Conservation (phyloP, 179 eudicot species). For the Heliamphora pulchella region DNA sequence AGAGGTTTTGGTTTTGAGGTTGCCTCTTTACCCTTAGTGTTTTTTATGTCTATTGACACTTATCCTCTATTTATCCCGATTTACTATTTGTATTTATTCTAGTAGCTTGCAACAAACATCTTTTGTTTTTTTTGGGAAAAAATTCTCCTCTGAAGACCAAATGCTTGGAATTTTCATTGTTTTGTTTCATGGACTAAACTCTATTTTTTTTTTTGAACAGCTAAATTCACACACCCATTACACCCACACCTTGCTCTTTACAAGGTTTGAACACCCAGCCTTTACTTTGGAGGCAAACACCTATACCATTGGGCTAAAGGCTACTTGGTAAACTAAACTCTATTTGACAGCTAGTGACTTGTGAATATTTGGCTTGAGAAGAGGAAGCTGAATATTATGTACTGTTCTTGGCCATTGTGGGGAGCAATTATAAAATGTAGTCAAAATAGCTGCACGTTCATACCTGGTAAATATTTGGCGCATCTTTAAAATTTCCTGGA, state of each 20-base stretch:
- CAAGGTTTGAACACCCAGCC: too few relatives aligned
- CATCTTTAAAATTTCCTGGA: too few relatives aligned
- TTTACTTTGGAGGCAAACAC: too few relatives aligned
- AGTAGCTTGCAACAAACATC: neutral
- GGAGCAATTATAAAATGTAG: neutral
- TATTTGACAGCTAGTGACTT: too few relatives aligned
- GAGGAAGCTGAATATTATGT: neutral
- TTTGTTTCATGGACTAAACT: neutral
- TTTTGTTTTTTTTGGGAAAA: neutral
- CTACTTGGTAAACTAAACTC: too few relatives aligned
- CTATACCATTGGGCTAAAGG: too few relatives aligned
- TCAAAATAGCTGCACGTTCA: too few relatives aligned
- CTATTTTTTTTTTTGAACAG: neutral
- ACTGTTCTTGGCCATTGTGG: neutral
- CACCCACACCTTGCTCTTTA: too few relatives aligned
- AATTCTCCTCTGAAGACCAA: neutral
- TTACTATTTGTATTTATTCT: neutral
- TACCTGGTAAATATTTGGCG: too few relatives aligned
- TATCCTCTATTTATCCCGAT: neutral
- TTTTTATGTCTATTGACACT: constrained; percentile 6
- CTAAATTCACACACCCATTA: too few relatives aligned
- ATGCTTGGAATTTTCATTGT: neutral
- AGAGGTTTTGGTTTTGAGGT: constrained; percentile 99
- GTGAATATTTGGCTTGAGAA: neutral
- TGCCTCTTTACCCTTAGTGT: constrained; percentile 10